Evolutionary conservation across 164 flowering plant species (phyloP).

Genomic region (Dillenia suffruticosa): DNA sequence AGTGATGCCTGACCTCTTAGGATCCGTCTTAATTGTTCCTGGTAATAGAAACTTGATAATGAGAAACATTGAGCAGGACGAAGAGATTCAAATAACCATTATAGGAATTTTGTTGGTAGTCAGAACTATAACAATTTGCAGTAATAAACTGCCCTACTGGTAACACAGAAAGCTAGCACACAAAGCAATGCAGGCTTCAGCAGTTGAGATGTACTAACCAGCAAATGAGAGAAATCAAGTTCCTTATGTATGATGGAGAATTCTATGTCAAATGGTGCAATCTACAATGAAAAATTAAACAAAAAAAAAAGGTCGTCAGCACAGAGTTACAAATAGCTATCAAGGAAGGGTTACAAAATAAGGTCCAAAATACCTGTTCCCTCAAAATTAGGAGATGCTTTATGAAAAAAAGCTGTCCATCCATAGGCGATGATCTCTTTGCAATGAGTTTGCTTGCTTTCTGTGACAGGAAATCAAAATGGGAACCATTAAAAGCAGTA

Average conservation of each 20-base stretch:
- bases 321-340: not conserved
- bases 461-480: constrained; percentile 27
- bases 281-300: constrained; percentile 39
- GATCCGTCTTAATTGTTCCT: constrained; percentile 95
- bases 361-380: constrained; percentile 60
- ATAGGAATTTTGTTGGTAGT: too few relatives aligned
- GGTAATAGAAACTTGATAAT: constrained; percentile 13
- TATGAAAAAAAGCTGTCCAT: constrained; percentile 92
- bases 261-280: constrained; percentile 96
- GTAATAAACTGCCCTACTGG: too few relatives aligned
- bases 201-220: constrained; percentile 52
- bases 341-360: not conserved
- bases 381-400: constrained; percentile 88
- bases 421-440: constrained; percentile 80
- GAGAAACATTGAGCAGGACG: not conserved
- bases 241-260: constrained; percentile 95
- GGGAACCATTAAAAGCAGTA: too few relatives aligned
- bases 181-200: not conserved
- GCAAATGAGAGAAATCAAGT: constrained; percentile 96
- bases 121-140: too few relatives aligned
- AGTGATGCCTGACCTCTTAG: constrained; percentile 96
- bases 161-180: too few relatives aligned
- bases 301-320: not conserved
- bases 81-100: too few relatives aligned
- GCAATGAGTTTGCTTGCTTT: constrained; percentile 88